phyloP scores from a whole-genome alignment of 139 green algal species.

The Coccomyxa sp. region DNA sequence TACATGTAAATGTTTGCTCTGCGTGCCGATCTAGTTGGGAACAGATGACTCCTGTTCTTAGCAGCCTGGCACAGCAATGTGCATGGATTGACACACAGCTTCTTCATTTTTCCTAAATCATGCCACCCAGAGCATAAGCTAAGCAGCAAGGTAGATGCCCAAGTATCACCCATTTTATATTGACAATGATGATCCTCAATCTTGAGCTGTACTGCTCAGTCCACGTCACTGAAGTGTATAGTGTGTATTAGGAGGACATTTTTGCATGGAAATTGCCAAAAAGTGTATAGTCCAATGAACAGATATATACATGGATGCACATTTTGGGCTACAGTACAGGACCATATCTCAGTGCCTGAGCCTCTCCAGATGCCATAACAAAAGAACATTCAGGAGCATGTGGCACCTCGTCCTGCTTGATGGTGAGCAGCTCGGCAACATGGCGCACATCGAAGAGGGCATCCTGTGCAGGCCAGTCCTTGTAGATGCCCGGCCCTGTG shows the following conservation, averaged over 20 bases:
- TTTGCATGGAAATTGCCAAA: background rate
- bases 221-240: background rate
- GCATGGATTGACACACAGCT: too few relatives aligned
- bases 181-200: too few relatives aligned
- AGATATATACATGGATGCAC: background rate
- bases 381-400: slow-evolving; percentile 13
- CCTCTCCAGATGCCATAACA: background rate
- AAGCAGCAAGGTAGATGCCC: too few relatives aligned
- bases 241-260: background rate
- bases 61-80: too few relatives aligned
- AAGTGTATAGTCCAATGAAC: background rate
- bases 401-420: slow-evolving; percentile 3
- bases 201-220: too few relatives aligned
- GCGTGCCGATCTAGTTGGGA: too few relatives aligned
- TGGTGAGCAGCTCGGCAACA: slow-evolving; percentile 8
- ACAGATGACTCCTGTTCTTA: too few relatives aligned
- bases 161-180: too few relatives aligned
- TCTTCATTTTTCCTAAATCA: too few relatives aligned
- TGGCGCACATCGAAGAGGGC: slow-evolving; percentile 17
- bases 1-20: too few relatives aligned
- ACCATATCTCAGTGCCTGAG: background rate
- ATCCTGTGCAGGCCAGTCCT: slow-evolving; percentile 20
- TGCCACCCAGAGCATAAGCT: too few relatives aligned
- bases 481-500: slow-evolving; percentile 51
- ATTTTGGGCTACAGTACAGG: too few relatives aligned